These are phyloP conservation scores for Hippophae rhamnoides DNA, from an alignment of 306 rosid genomes.

Conservation along the genomic window DNA sequence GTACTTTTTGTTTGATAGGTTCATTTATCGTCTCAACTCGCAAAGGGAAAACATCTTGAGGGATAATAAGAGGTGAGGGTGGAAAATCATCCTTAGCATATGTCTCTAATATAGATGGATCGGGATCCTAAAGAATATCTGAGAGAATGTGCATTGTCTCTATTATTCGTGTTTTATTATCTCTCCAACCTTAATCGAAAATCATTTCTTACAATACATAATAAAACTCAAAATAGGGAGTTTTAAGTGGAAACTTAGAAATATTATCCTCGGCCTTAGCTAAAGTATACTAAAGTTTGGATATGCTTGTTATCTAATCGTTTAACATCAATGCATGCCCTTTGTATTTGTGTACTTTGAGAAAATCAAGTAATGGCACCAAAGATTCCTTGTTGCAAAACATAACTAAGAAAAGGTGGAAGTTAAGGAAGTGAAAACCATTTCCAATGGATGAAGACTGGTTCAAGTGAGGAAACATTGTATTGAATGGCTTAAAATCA, in stretches of 20 bases:
- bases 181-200: too few species aligned
- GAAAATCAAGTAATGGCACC: conserved; percentile 8
- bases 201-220: too few species aligned
- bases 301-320: too few species aligned
- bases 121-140: too few species aligned
- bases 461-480: conserved; percentile 46
- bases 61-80: conserved; percentile 71
- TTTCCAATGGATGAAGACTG: conserved; percentile 81
- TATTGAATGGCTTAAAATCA: too few species aligned
- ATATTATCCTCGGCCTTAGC: conserved; percentile 61
- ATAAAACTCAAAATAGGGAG: too few species aligned
- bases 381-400: conserved; percentile 41
- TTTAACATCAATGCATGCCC: too few species aligned
- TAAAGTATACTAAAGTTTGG: conserved; percentile 55
- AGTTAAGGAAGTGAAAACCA: conserved; percentile 80
- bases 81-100: too few species aligned
- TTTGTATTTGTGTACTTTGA: too few species aligned
- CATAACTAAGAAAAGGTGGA: conserved; percentile 69
- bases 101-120: too few species aligned
- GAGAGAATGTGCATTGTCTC: too few species aligned
- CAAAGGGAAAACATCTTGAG: conserved; percentile 48
- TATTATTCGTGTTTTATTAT: too few species aligned
- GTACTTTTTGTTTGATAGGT: conserved; percentile 39
- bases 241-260: neutral
- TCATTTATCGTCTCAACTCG: conserved; percentile 23